Evolutionary conservation across 2,329 filamentous ascomycete genomes (phyloP), one percentile per base, ranked within the genome.

Genomic region (Hypoxylon sp.): DNA sequence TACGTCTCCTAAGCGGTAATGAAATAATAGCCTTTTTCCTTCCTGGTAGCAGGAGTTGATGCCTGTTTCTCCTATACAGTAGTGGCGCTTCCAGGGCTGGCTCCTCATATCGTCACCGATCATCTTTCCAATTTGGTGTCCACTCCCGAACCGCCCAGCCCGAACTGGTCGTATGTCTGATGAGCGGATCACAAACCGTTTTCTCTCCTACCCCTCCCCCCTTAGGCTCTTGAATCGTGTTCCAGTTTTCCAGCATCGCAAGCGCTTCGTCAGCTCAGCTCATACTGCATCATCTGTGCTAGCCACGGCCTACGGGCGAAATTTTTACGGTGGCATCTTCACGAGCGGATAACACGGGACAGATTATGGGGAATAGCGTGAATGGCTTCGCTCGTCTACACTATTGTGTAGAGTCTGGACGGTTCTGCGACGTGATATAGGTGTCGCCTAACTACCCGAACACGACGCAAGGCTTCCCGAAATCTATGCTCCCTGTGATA

Each of bases 101-200:
- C 31, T 61, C 56, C 57, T 70, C 62, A 37, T 57, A 53, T 70
- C 62, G 65, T 63, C 62, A 61, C 63, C 57, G 68, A 70, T 63
- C 58, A 68, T 64, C 58, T 70, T 70, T 66, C 68, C 65, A 55
- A 61, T 68, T 70, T 64, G 62, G 68, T 68, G 63, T 66, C 58
- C 58, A 63, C 58, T 56, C 58, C 65, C 68, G 65, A 70, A 52
- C 68, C 68, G 62, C 66, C 63, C 66, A 67, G 60, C 59, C 62
- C 65, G 55, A 55, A 54, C 39, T 67, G 60, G 61, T 70, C 60
- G 66, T 67, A 64, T 70, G 66, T 67, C 66, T 70, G 63, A 60
- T 69, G 69, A 65, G 61, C 69, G 63, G 69, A 70, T 70, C 69
- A 67, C 67, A 67, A 67, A 66, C 52, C 62, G 39, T 56, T 48